These are phyloP conservation scores for Dactylonectria estremocensis DNA, from an alignment of 2,329 filamentous ascomycete genomes.

Conservation along the genomic window DNA sequence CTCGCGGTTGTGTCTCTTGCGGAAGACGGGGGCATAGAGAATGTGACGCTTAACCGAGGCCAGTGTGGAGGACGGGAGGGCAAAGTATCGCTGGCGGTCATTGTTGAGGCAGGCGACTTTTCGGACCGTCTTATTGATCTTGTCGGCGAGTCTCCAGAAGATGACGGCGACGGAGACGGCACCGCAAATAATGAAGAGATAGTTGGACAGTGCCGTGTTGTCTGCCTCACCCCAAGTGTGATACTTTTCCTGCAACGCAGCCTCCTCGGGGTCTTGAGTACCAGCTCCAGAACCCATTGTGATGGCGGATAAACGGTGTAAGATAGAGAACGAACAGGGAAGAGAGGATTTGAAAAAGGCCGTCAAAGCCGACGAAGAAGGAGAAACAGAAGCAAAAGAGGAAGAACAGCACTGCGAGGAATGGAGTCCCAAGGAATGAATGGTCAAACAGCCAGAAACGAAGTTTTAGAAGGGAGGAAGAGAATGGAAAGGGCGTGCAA, in stretches of 20 bases:
- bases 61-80: conserved; percentile 66
- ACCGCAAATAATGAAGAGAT: conserved; percentile 75
- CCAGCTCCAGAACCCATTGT: conserved; percentile 45
- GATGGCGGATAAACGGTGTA: conserved; percentile 17
- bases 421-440: conserved; percentile 5
- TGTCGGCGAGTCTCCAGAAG: conserved; percentile 75
- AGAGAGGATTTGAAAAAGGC: not conserved
- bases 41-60: conserved; percentile 82
- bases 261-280: conserved; percentile 34
- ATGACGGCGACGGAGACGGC: conserved; percentile 75
- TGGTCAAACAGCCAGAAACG: conserved; percentile 1
- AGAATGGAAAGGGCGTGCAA: conserved; percentile 14
- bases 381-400: conserved; percentile 11
- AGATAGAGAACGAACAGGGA: conserved; percentile 21
- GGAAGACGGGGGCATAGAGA: conserved; percentile 76
- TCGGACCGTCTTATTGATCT: conserved; percentile 78
- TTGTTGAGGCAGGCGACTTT: conserved; percentile 83
- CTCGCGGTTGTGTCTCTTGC: conserved; percentile 76
- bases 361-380: not conserved
- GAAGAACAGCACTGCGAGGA: not conserved
- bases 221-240: conserved; percentile 2
- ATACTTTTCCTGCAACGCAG: conserved; percentile 2
- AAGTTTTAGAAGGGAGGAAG: conserved; percentile 5
- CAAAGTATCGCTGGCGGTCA: conserved; percentile 85
- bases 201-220: conserved; percentile 70